These are phyloP conservation scores for Suillus cothurnatus DNA, from an alignment of 768 basidiomycete genomes.

Conservation along the genomic window DNA sequence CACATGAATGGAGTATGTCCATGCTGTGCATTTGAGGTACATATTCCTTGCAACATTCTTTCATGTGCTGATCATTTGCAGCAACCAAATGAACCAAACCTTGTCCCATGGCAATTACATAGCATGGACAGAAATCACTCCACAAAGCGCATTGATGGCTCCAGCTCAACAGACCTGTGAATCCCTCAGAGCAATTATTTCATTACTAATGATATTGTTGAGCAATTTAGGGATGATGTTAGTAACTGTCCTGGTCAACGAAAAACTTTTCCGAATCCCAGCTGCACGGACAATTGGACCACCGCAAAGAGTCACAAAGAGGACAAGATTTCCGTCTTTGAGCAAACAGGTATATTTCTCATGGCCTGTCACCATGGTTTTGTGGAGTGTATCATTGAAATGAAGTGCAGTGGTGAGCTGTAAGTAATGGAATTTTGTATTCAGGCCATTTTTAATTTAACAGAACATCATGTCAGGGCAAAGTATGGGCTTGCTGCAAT, in stretches of 20 bases:
- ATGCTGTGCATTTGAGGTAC: background rate
- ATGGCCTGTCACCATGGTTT: conserved; percentile 38
- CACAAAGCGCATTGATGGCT: conserved; percentile 28
- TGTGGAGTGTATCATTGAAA: conserved; percentile 32
- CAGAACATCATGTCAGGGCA: background rate
- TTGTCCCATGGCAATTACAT: conserved; percentile 26
- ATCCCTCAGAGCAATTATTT: conserved; percentile 28
- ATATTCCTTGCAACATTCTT: background rate
- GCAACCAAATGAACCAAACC: conserved; percentile 27
- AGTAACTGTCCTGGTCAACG: background rate
- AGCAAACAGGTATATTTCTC: conserved; percentile 41
- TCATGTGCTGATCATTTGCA: background rate
- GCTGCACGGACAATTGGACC: conserved; percentile 37
- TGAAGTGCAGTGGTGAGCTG: conserved; percentile 40
- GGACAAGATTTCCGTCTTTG: conserved; percentile 38
- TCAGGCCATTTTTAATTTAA: background rate
- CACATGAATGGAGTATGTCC: background rate
- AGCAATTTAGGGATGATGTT: conserved; percentile 24
- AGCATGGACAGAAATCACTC: conserved; percentile 40
- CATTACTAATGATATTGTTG: conserved; percentile 25
- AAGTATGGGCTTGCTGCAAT: conserved; percentile 18
- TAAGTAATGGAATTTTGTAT: conserved; percentile 22
- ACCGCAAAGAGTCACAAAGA: conserved; percentile 26
- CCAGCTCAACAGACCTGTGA: conserved; percentile 21
- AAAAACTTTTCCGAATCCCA: conserved; percentile 1